Base-by-base conservation (phyloP, 768 basidiomycete genomes). In the Saitozyma sp. region DNA sequence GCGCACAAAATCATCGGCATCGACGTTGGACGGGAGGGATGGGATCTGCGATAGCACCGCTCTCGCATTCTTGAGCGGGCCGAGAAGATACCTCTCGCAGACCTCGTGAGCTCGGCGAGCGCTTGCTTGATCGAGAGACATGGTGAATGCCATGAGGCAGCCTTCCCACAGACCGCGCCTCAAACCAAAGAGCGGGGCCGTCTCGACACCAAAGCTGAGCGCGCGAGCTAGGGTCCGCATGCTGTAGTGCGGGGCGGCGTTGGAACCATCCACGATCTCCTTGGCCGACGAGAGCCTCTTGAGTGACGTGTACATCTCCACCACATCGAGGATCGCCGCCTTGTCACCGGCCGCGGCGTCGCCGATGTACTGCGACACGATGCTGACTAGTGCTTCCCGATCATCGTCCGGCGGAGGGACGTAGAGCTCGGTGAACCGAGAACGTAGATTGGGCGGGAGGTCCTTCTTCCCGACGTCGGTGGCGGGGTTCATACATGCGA, bases 401-500 rank as follows among this genome's bases (percentile, higher is more conserved):
- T 98, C 92, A 40, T 89, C 84, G 71, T 99, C 96, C 5, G 95
- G 94, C 3, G 94, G 85, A n/a, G 89, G 87, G 0, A 97, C 94
- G 75, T 93, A 92, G 58, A 98, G 86, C 78, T 98, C 96, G 0
- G 93, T 96, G 81, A 99, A 98, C 39, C 90, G 87, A 9, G 89
- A 86, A 42, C 94, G 87, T 54, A 98, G 90, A 71, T 88, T 89
- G 6, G 90, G 88, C 16, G 92, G 91, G 0, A 99, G 87, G 72
- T 98, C 95, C 72, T 93, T 96, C 82, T 98, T 99, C 41, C 96
- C 96, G 13, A 97, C 90, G 70, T 99, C 96, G 4, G 94, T 99
- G 0, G 96, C 96, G 6, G 96, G 96, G 75, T 99, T 99, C 96
- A 99, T 99, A 78, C 96, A 99, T 5, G 93, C 93, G 73, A 98